Base-by-base conservation (phyloP, 202 grass and related monocot genomes). In the Eragrostis tef region DNA sequence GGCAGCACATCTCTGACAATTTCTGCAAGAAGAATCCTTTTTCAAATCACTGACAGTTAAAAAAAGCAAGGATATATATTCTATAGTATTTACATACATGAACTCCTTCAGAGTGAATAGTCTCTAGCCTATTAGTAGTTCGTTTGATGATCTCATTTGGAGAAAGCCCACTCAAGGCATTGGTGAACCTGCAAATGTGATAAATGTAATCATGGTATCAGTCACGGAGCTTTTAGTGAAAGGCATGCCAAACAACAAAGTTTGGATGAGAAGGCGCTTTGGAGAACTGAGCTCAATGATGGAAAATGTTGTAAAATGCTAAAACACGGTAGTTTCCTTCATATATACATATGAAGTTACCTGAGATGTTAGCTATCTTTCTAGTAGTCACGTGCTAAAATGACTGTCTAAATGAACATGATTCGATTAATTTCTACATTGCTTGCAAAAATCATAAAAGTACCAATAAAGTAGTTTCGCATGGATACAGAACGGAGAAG, bases 51-150 rank as follows among this genome's bases (percentile, higher is more conserved):
- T 6, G 21, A 85, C 42, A 89, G 39, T 73, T 86, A 34, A 49
- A 34, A 88, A 26, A 39, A 49, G 67, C 31, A 85, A 79, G 46
- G 34, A 82, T 7, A 66, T 19, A 71, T 31, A 75, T 11, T 52
- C 58, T 25, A 45, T 42, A 58, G 39, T 17, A 83, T 86, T 39
- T 61, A 83, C 87, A 78, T 90, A 99, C 93, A 88, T 99, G 96
- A 82, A 99, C 87, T 79, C 96, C 89, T 83, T 96, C 93, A 21
- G 96, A 99, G 75, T 99, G 93, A 86, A 96, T 87, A 41, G 79
- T 93, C 74, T 99, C 96, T 67, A 99, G 89, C 77, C 93, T 99
- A 82, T 93, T 79, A 43, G 83, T 96, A 66, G 90, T 91, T 73
- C 91, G 64, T 87, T 92, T 94, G 78, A 99, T 87, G 73, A 99